A percentile compares a stretch with the other conserved stretches of the same genome.
phyloP scores from a whole-genome alignment of 2,329 filamentous ascomycete genomes.

The Fusarium setosum region DNA sequence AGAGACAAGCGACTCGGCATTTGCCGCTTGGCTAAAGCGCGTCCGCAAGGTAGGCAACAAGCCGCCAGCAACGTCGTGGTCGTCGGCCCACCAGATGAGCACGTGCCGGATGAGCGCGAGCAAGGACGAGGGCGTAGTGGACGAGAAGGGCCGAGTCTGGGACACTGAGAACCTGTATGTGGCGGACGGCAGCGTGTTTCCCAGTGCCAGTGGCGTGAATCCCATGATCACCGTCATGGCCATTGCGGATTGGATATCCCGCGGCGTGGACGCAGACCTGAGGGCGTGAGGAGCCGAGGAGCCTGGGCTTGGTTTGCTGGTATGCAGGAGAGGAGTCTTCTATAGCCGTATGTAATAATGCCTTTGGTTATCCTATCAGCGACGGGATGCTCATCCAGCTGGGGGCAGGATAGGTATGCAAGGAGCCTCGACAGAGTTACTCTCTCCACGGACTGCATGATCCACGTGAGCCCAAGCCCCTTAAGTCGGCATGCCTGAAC shows the following conservation, averaged over 20 bases:
- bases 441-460: neutral
- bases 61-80: slow-evolving; percentile 65
- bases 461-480: slow-evolving; percentile 17
- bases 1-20: slow-evolving; percentile 68
- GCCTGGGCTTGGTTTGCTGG: slow-evolving; percentile 2
- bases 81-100: slow-evolving; percentile 86
- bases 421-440: slow-evolving; percentile 20
- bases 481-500: slow-evolving; percentile 18
- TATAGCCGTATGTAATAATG: slow-evolving; percentile 16
- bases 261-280: slow-evolving; percentile 63
- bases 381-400: slow-evolving; percentile 16
- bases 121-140: slow-evolving; percentile 66
- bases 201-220: slow-evolving; percentile 81
- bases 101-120: slow-evolving; percentile 76
- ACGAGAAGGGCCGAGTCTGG: slow-evolving; percentile 71
- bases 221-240: slow-evolving; percentile 85
- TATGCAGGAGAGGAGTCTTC: slow-evolving; percentile 8
- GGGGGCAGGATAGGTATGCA: slow-evolving; percentile 13
- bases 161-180: slow-evolving; percentile 74
- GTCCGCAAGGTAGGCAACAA: slow-evolving; percentile 61
- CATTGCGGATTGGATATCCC: slow-evolving; percentile 73
- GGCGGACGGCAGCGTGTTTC: slow-evolving; percentile 81
- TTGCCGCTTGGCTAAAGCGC: slow-evolving; percentile 69
- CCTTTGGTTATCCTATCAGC: slow-evolving; percentile 23
- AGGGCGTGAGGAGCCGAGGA: slow-evolving; percentile 26